These are phyloP conservation scores for Diaporthe ampelina DNA, from an alignment of 2,329 filamentous ascomycete species.

Conservation along the genomic window DNA sequence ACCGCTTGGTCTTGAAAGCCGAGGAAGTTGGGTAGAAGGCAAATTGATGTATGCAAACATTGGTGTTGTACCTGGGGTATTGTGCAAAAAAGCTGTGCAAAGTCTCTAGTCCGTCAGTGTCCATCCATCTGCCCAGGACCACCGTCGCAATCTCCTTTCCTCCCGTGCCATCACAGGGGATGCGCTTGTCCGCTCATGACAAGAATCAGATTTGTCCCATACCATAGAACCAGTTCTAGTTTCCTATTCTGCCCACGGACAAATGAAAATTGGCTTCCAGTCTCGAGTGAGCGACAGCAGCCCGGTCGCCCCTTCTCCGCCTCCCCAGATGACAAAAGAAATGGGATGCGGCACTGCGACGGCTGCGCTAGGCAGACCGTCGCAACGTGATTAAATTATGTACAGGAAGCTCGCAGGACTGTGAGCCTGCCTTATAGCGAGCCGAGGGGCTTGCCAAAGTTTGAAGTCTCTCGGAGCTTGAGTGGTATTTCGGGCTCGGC, in stretches of 20 bases:
- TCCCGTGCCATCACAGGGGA: not conserved
- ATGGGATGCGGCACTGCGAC: not conserved
- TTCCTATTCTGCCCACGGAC: conserved; percentile 14
- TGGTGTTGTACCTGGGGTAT: conserved; percentile 40
- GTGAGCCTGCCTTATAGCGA: conserved; percentile 32
- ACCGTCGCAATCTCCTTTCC: not conserved
- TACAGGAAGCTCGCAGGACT: conserved; percentile 1
- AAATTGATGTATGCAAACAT: conserved; percentile 38
- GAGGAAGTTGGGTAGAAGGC: not conserved
- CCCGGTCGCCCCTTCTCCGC: not conserved
- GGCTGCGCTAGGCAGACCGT: not conserved
- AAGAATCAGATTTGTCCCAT: conserved; percentile 16
- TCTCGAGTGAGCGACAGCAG: not conserved
- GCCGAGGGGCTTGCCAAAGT: conserved; percentile 64
- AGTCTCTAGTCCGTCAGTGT: conserved; percentile 10
- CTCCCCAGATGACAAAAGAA: conserved; percentile 12
- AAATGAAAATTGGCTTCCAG: conserved; percentile 25
- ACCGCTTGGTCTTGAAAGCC: not conserved
- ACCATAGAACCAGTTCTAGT: conserved; percentile 7
- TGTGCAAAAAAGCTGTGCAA: conserved; percentile 38
- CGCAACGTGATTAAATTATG: conserved; percentile 10
- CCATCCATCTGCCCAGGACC: conserved; percentile 5
- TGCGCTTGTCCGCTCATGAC: conserved; percentile 18
- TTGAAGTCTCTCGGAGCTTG: conserved; percentile 53
- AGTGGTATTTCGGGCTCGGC: conserved; percentile 44